Percentiles rank a stretch among this genome's conserved stretches.
These are phyloP conservation scores for Ustulina deusta DNA, from an alignment of 2,329 filamentous ascomycete genomes.

Conservation along the genomic window DNA sequence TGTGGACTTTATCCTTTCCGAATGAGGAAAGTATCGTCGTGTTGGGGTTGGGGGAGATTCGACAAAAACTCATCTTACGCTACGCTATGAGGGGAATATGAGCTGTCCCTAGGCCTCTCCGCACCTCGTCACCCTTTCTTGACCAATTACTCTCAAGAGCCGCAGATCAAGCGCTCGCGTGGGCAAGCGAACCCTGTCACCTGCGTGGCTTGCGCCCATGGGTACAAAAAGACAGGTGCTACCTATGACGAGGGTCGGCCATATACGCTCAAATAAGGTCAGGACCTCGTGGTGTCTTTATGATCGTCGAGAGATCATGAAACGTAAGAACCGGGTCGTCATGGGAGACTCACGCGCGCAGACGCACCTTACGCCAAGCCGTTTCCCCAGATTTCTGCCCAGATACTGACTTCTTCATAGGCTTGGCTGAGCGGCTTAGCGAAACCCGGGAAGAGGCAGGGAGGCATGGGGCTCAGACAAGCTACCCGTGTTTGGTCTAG, in stretches of 20 bases:
- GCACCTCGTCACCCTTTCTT: conserved; percentile 15
- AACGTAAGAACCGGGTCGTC: conserved; percentile 21
- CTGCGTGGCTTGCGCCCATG: conserved; percentile 14
- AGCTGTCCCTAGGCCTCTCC: conserved; percentile 15
- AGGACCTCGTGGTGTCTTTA: conserved; percentile 32
- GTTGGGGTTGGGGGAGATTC: conserved; percentile 20
- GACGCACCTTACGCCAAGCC: conserved; percentile 33
- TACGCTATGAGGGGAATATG: conserved; percentile 12
- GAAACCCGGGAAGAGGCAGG: conserved; percentile 38
- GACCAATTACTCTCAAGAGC: conserved; percentile 24
- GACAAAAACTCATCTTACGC: conserved; percentile 10
- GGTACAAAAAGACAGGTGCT: conserved; percentile 15
- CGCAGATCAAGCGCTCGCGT: conserved; percentile 23
- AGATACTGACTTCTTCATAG: conserved; percentile 16
- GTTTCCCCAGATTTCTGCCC: conserved; percentile 33
- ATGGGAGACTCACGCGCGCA: conserved; percentile 31
- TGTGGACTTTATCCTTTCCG: conserved; percentile 40
- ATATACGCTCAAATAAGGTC: conserved; percentile 14
- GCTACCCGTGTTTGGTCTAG: conserved; percentile 25
- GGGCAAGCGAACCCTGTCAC: conserved; percentile 30
- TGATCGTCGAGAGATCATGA: conserved; percentile 20
- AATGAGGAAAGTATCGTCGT: conserved; percentile 43
- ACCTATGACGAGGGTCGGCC: conserved; percentile 25
- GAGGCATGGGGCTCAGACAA: conserved; percentile 39
- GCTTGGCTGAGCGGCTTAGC: conserved; percentile 17